Evolutionary conservation across 306 rosid species (phyloP), one percentile per base, ranked within the genome.

Genomic region (Geum urbanum): DNA sequence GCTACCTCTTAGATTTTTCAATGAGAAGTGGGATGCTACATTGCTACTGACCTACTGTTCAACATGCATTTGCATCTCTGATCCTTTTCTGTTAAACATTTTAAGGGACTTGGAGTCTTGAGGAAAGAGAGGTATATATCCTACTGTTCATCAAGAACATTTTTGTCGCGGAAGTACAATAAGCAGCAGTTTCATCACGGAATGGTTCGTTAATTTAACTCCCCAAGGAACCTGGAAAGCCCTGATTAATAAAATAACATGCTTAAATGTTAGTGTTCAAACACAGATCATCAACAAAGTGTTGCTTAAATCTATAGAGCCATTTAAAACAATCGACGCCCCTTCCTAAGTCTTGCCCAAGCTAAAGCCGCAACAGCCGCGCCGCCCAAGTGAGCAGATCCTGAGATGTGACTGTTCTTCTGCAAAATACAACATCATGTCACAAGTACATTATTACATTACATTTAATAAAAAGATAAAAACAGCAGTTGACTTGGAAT

Each of bases 341-440:
- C 87, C 82, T n/a, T 87, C 59, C 96, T 84, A 70, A 88, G 37
- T 71, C 85, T 65, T 13, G 87, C 85, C 97, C 97, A 90, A 37
- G 95, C 86, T 57, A 87, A 32, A 77, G 97, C 96, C 61, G 97
- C 98, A 74, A 88, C 96, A 46, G 84, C 89, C 9, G 91, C 90
- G 66, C 98, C 98, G 6, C 97, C 98, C 73, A 94, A 80, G 77
- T 90, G 97, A 15, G 92, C 86, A 70, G 98, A 58, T 74, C 98
- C 95, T 51, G 98, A 83, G 71, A 87, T 77, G 5, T 13, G 75
- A 44, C 76, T 75, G 74, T 91, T 83, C 71, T 91, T 91, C 96
- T 94, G 81, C 77, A 78, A 65, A 50, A 55, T 27, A 55, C 8
- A 76, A 63, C 72, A 72, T 15, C 8, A 46, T 1, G 59, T 6